A percentile compares a stretch with the other conserved stretches of the same genome.
Evolutionary conservation across 2,329 filamentous ascomycete species (phyloP).

Genomic region (Pseudogymnoascus sp.): DNA sequence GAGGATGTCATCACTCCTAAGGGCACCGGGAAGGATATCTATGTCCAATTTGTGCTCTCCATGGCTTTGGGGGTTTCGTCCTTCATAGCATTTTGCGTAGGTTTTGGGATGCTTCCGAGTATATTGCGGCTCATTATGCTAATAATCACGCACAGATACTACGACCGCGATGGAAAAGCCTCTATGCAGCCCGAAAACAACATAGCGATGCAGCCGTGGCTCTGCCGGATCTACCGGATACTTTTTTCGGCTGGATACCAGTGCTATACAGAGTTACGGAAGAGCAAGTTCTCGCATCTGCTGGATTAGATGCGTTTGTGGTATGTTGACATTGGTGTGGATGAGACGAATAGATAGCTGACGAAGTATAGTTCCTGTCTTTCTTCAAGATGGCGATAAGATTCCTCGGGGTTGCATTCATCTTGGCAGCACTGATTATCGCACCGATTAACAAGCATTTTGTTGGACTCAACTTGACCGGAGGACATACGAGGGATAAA

Average conservation of each 20-base stretch:
- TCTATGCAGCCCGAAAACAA: constrained; percentile 84
- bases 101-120: constrained; percentile 23
- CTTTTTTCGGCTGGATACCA: constrained; percentile 88
- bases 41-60: constrained; percentile 64
- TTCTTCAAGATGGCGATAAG: constrained; percentile 96
- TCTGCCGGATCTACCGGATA: constrained; percentile 72
- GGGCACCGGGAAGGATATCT: constrained; percentile 22
- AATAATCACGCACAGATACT: constrained; percentile 50
- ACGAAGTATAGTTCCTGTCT: constrained; percentile 58
- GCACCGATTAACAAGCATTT: constrained; percentile 76
- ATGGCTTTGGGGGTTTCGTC: constrained; percentile 59
- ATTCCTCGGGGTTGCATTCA: constrained; percentile 67
- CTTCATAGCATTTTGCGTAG: constrained; percentile 68
- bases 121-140: constrained; percentile 18
- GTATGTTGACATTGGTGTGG: constrained; percentile 38
- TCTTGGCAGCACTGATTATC: constrained; percentile 73
- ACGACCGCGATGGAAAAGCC: constrained; percentile 79
- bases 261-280: constrained; percentile 77
- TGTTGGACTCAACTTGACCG: constrained; percentile 26
- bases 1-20: constrained; percentile 14
- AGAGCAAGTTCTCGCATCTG: constrained; percentile 79
- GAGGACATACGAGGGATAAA: not conserved
- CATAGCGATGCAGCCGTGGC: constrained; percentile 49
- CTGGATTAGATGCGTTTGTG: constrained; percentile 90
- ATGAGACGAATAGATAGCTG: constrained; percentile 10